Percentiles rank a stretch among this genome's conserved stretches.
Conservation (phyloP, 2,329 filamentous ascomycete species). For the Apiospora pterosperma region DNA sequence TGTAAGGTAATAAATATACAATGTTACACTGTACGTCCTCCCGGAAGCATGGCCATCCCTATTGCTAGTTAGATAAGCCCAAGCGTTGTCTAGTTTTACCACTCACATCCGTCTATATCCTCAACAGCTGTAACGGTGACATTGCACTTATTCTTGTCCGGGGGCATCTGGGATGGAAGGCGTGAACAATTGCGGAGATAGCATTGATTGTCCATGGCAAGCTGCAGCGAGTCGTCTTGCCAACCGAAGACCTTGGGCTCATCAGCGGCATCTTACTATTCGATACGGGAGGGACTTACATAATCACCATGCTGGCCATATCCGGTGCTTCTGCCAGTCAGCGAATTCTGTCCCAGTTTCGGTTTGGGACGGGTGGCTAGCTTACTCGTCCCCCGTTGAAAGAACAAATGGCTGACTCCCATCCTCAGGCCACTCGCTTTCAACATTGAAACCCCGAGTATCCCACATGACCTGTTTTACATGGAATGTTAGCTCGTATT, state of each 20-base stretch:
- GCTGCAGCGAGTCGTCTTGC: slow-evolving; percentile 7
- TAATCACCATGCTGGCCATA: slow-evolving; percentile 10
- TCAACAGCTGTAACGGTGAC: slow-evolving; percentile 19
- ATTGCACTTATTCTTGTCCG: slow-evolving; percentile 23
- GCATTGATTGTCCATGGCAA: slow-evolving; percentile 24
- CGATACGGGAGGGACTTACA: not conserved
- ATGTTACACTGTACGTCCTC: too few species aligned
- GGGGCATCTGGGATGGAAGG: slow-evolving; percentile 25
- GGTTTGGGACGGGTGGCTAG: not conserved
- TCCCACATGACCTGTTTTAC: slow-evolving; percentile 37
- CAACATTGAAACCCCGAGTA: slow-evolving; percentile 28
- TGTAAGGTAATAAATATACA: too few species aligned
- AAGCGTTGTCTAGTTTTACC: fast-evolving
- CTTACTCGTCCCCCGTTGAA: slow-evolving; percentile 32
- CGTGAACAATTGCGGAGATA: slow-evolving; percentile 26
- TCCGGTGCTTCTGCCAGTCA: slow-evolving; percentile 5
- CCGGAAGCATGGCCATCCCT: not conserved
- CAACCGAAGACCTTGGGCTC: slow-evolving; percentile 5
- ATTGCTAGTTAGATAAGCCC: not conserved
- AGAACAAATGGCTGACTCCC: slow-evolving; percentile 27
- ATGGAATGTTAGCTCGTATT: not conserved
- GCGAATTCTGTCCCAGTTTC: not conserved
- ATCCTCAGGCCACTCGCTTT: slow-evolving; percentile 30
- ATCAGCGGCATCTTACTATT: not conserved
- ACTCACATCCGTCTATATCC: slow-evolving; percentile 18